phyloP scores from a whole-genome alignment of 2,329 filamentous ascomycete species.

The Colletotrichum gloeosporioides region DNA sequence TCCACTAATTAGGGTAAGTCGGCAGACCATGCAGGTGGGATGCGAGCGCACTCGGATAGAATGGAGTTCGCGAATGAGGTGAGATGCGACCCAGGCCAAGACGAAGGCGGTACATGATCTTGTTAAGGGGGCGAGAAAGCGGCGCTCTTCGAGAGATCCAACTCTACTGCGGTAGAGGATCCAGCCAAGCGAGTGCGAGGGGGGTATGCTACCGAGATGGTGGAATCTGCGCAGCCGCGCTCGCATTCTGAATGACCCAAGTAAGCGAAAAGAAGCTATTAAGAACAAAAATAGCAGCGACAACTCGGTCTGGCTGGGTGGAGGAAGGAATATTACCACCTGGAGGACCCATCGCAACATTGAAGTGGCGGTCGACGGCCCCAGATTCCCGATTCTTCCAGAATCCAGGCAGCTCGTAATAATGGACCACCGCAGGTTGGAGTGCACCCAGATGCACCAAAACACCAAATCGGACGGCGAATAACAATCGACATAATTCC shows the following conservation, averaged over 20 bases:
- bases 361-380: background rate
- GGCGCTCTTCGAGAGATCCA: background rate
- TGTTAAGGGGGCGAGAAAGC: background rate
- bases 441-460: background rate
- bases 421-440: background rate
- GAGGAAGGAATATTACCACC: background rate
- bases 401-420: conserved; percentile 17
- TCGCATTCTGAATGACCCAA: background rate
- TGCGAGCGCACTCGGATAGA: background rate
- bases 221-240: background rate
- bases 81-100: background rate
- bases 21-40: background rate
- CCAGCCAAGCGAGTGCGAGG: background rate
- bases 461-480: background rate
- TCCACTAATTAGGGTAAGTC: background rate
- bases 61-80: background rate
- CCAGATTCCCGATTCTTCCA: conserved; percentile 6
- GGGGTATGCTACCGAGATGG: background rate
- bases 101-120: background rate
- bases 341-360: background rate
- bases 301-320: background rate
- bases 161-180: background rate
- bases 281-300: background rate
- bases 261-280: background rate
- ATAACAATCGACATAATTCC: background rate